phyloP scores from a whole-genome alignment of 257 asterid genomes.

The Ballota nigra region DNA sequence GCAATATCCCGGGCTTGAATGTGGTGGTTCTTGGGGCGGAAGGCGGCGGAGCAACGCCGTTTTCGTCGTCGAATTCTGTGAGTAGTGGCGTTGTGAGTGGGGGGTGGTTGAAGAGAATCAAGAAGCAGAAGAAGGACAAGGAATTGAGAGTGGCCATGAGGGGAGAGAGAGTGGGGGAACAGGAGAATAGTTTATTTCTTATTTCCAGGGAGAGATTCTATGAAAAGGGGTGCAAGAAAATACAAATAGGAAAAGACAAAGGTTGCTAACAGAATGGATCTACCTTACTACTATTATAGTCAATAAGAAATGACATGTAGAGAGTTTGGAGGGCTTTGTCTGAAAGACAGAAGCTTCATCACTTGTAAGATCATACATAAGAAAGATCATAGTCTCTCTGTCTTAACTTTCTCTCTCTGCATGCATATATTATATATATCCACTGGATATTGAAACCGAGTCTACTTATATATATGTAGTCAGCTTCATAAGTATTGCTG shows the following conservation, averaged over 20 bases:
- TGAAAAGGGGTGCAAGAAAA: slow-evolving; percentile 14
- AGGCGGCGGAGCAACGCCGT: slow-evolving; percentile 20
- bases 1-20: slow-evolving; percentile 55
- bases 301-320: slow-evolving; percentile 32
- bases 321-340: slow-evolving; percentile 21
- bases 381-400: background rate
- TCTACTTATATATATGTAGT: background rate
- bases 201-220: slow-evolving; percentile 17
- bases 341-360: slow-evolving; percentile 27
- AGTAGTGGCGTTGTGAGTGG: background rate
- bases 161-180: background rate
- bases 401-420: background rate
- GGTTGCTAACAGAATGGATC: slow-evolving; percentile 29
- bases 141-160: slow-evolving; percentile 37
- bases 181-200: slow-evolving; percentile 10
- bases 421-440: background rate
- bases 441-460: background rate
- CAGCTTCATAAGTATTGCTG: too few species aligned
- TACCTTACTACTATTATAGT: slow-evolving; percentile 30
- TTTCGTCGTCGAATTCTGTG: background rate
- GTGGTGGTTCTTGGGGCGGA: slow-evolving; percentile 23
- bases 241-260: slow-evolving; percentile 38
- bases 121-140: slow-evolving; percentile 21
- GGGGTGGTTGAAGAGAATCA: slow-evolving; percentile 8
- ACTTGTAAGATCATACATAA: background rate